Base-by-base conservation (phyloP, 1,139 yeast species). In the Nakaseomyces nivariensis region DNA sequence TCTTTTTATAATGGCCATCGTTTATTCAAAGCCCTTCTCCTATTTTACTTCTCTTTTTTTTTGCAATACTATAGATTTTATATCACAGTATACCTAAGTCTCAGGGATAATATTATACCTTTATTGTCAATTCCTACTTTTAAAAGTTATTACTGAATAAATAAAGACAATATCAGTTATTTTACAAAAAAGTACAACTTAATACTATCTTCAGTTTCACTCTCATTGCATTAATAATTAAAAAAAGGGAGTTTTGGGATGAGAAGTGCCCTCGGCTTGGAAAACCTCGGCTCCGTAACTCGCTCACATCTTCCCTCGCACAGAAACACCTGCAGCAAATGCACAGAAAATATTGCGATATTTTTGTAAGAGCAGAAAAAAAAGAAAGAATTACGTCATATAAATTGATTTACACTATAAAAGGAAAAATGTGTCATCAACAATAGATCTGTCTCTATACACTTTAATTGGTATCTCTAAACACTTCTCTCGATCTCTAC, bases 1-100 rank as follows among this genome's bases (percentile, higher is more conserved):
- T 69, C 90, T 75, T 68, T 83, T 85, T 31, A 87, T 82, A 56
- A 84, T 78, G 47, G 87, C 92, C 94, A 85, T 84, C 11, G 37
- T 33, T n/a, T 17, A 46, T 17, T 25, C 22, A 17, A 17, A 17
- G 22, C 22, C 22, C 22, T 17, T 17, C 22, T 17, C 22, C 22
- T 17, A 17, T 17, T 17, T 17, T 17, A 17, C 22, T 17, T 17
- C 13, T 36, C 32, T 37, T 29, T 37, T n/a, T 36, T 27, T 45
- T 27, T 29, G 43, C 11, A 11, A 29, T 29, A 29, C 31, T 29
- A 17, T 17, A 17, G 22, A 17, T 17, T 17, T 17, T 17, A 17
- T 17, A 17, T 17, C 22, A 17, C 22, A 17, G 22, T 17, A 17
- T 17, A 17, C 22, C 22, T 17, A 17, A 17, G 22, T 17, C 2